Evolutionary conservation across 140 eudicot genomes (phyloP).

Genomic region (Cichorium intybus): DNA sequence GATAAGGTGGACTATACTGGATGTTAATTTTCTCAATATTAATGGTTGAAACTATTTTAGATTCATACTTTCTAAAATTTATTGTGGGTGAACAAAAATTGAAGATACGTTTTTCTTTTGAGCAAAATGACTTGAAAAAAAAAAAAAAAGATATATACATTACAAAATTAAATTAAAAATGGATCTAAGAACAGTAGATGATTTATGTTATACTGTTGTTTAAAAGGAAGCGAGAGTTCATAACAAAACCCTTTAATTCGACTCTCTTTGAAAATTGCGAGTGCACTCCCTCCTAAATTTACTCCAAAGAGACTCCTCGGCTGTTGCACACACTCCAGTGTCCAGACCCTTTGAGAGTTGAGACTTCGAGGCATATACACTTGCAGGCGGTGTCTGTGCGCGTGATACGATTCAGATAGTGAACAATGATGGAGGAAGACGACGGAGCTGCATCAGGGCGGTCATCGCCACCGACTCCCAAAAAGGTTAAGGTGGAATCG

Average conservation of each 20-base stretch:
- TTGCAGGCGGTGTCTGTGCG: neutral
- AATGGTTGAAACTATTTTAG: no score
- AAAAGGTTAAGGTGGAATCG: neutral
- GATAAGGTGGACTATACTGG: no score
- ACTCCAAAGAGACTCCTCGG: conserved; percentile 5
- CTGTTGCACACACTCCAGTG: neutral
- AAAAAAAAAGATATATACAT: no score
- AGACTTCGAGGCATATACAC: neutral
- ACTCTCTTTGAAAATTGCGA: conserved; percentile 5
- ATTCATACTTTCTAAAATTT: no score
- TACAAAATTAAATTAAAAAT: no score
- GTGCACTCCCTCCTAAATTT: conserved; percentile 18
- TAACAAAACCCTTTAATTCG: neutral
- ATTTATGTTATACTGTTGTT: neutral
- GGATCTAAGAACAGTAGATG: no score
- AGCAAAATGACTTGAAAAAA: no score
- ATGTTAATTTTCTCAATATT: no score
- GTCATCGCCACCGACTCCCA: conserved; percentile 9
- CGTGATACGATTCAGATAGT: neutral
- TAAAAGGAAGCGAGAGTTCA: neutral
- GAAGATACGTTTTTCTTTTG: no score
- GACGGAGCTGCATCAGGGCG: conserved; percentile 8
- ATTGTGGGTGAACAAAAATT: no score
- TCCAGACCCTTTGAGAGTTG: neutral
- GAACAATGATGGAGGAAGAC: conserved; percentile 14